Evolutionary conservation across 208 protist genomes (phyloP).

Genomic region (Crithidia bombi): DNA sequence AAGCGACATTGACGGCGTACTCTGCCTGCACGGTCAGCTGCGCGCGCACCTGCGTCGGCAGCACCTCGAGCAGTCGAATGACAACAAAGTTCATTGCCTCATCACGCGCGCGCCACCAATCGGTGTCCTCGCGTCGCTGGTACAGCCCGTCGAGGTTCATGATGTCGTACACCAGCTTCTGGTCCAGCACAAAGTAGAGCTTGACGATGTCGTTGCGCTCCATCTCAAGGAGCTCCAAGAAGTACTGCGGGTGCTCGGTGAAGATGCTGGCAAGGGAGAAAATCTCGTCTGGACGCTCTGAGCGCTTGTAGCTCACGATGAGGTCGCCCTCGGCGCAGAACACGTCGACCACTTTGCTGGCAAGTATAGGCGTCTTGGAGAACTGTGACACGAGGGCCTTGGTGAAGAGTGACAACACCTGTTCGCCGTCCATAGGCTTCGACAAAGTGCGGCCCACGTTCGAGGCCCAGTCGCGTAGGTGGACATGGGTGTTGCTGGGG

Average conservation of each 20-base stretch:
- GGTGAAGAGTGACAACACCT: constrained; percentile 70
- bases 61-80: constrained; percentile 54
- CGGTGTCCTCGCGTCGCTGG: constrained; percentile 43
- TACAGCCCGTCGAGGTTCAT: constrained; percentile 67
- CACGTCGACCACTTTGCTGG: constrained; percentile 65
- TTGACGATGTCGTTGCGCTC: constrained; percentile 65
- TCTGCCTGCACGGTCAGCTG: constrained; percentile 63
- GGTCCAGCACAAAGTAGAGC: constrained; percentile 77
- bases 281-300: constrained; percentile 54
- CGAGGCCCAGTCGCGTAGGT: constrained; percentile 61
- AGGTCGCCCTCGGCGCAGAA: constrained; percentile 83
- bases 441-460: constrained; percentile 45
- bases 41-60: constrained; percentile 64
- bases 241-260: constrained; percentile 71
- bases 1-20: constrained; percentile 41
- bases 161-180: constrained; percentile 66
- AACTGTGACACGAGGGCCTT: constrained; percentile 84
- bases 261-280: constrained; percentile 79
- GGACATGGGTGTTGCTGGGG: constrained; percentile 44
- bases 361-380: constrained; percentile 68
- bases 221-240: constrained; percentile 73
- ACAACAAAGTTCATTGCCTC: constrained; percentile 68
- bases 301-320: constrained; percentile 70
- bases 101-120: constrained; percentile 67
- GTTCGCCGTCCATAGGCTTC: constrained; percentile 36